phyloP scores from a whole-genome alignment of 2,329 filamentous ascomycete genomes.

The Scedosporium aurantiacum region DNA sequence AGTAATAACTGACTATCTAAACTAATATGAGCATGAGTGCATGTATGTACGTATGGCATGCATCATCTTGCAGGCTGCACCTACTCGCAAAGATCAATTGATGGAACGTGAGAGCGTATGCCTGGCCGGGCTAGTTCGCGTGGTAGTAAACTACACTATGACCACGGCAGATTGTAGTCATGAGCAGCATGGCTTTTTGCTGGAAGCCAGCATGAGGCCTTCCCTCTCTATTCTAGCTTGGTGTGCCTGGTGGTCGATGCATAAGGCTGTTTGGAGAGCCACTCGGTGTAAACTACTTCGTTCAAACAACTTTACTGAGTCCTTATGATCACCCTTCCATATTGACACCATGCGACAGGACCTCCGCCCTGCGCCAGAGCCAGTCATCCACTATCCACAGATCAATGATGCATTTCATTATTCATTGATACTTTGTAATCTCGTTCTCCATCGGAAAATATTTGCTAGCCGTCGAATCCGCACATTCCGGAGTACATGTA shows the following conservation, averaged over 20 bases:
- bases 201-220: background rate
- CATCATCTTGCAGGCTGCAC: conserved; percentile 2
- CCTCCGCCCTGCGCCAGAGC: too few relatives aligned
- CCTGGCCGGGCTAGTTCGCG: background rate
- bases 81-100: background rate
- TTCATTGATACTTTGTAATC: too few relatives aligned
- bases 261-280: too few relatives aligned
- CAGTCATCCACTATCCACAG: too few relatives aligned
- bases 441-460: background rate
- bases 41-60: background rate
- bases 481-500: background rate
- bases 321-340: too few relatives aligned
- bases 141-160: background rate
- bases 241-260: background rate
- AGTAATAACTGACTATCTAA: background rate
- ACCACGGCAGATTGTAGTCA: too few relatives aligned
- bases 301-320: too few relatives aligned
- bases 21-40: background rate
- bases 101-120: too few relatives aligned
- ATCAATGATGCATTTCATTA: too few relatives aligned
- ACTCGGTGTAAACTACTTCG: too few relatives aligned
- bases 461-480: background rate
- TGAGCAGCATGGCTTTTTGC: too few relatives aligned
- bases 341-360: too few relatives aligned
- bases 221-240: background rate